These are phyloP conservation scores for Phalaenopsis aphrodite DNA, from an alignment of 106 monocot species.

Conservation along the genomic window DNA sequence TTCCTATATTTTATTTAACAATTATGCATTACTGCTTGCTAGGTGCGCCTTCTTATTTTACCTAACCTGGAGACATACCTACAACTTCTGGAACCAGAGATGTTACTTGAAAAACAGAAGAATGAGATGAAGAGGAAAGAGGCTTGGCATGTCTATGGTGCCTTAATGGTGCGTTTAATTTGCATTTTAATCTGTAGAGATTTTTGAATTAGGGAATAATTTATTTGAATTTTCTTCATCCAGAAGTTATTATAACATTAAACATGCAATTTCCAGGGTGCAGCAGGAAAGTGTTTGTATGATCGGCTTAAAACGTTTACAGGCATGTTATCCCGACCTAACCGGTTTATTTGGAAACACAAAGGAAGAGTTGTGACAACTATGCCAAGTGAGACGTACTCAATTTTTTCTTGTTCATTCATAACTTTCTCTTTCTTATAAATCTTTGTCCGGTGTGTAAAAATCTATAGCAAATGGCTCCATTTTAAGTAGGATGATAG, in stretches of 20 bases:
- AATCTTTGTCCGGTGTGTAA: neutral
- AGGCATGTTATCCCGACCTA: constrained; percentile 39
- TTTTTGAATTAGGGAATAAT: neutral
- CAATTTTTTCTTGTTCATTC: neutral
- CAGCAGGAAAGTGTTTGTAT: constrained; percentile 85
- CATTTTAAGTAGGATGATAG: neutral
- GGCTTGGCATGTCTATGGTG: constrained; percentile 99
- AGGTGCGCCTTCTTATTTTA: constrained; percentile 88
- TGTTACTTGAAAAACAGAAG: constrained; percentile 89
- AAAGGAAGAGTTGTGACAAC: constrained; percentile 43
- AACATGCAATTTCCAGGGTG: constrained; percentile 52
- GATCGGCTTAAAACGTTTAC: constrained; percentile 73
- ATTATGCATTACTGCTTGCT: constrained; percentile 9
- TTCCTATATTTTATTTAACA: neutral
- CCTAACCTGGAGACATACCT: constrained; percentile 91
- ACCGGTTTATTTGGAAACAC: constrained; percentile 31
- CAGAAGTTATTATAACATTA: constrained; percentile 2
- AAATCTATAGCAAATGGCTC: neutral
- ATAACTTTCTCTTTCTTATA: neutral
- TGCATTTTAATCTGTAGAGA: neutral
- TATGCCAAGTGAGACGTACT: constrained; percentile 52
- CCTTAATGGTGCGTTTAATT: constrained; percentile 55
- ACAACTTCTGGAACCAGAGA: constrained; percentile 90
- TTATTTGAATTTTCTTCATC: neutral
- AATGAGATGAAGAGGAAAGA: constrained; percentile 96